Evolutionary conservation across 306 rosid genomes (phyloP).

Genomic region (Prinsepia uniflora): DNA sequence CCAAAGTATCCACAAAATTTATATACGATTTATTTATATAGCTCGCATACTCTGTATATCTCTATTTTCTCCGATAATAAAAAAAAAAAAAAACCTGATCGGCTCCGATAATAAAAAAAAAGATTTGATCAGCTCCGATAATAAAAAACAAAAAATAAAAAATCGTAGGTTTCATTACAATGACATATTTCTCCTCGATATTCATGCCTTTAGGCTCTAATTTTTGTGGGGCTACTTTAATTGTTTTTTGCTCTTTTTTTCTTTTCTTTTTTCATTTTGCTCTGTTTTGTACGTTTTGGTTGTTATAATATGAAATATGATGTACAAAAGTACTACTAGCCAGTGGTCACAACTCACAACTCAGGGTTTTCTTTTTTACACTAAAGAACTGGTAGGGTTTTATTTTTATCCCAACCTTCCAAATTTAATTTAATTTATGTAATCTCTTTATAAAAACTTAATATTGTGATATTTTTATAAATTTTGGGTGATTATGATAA

Average conservation of each 20-base stretch:
- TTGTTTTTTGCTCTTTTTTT: not conserved
- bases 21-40: not conserved
- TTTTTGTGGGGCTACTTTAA: not conserved
- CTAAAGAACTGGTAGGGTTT: too few species aligned
- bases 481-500: not conserved
- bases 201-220: not conserved
- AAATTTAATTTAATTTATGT: not conserved
- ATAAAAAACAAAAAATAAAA: not conserved
- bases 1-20: not conserved
- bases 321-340: not conserved
- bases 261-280: not conserved
- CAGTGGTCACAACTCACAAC: not conserved
- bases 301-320: not conserved
- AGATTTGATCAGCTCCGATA: too few species aligned
- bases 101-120: too few species aligned
- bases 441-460: not conserved
- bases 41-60: not conserved
- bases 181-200: not conserved
- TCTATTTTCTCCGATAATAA: not conserved
- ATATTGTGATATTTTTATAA: not conserved
- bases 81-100: too few species aligned
- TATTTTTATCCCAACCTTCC: too few species aligned
- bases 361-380: not conserved
- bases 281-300: not conserved
- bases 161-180: not conserved